These are phyloP conservation scores for Aquanectria penicillioides DNA, from an alignment of 2,329 filamentous ascomycete species.

Conservation along the genomic window DNA sequence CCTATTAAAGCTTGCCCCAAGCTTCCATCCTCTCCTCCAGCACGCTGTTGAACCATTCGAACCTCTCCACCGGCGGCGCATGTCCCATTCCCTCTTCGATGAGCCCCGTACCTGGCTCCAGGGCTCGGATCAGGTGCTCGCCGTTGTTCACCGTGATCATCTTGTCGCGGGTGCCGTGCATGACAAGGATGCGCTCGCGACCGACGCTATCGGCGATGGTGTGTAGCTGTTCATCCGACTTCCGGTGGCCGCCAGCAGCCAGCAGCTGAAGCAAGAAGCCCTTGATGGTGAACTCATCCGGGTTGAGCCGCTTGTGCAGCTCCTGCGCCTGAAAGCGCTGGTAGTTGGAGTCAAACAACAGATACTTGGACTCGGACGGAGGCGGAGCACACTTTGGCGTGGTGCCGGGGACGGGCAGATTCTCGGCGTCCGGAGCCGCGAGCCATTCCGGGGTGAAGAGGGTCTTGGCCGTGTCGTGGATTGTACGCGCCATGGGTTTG, in stretches of 20 bases:
- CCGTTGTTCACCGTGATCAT: slow-evolving; percentile 82
- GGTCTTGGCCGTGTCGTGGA: slow-evolving; percentile 71
- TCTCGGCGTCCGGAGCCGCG: slow-evolving; percentile 65
- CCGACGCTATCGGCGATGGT: slow-evolving; percentile 75
- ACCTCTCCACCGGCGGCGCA: slow-evolving; percentile 77
- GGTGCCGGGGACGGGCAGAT: slow-evolving; percentile 55
- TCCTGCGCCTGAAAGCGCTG: slow-evolving; percentile 86
- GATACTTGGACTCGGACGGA: slow-evolving; percentile 51
- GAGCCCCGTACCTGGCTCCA: slow-evolving; percentile 69
- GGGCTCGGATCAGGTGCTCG: slow-evolving; percentile 70
- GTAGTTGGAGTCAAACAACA: slow-evolving; percentile 76
- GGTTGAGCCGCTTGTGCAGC: slow-evolving; percentile 73
- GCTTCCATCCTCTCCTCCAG: slow-evolving; percentile 66
- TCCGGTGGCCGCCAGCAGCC: slow-evolving; percentile 83
- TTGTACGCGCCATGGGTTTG: slow-evolving; percentile 73
- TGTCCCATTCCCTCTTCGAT: slow-evolving; percentile 81
- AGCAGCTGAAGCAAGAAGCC: slow-evolving; percentile 82
- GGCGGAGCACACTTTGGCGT: slow-evolving; percentile 53
- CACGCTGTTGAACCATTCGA: slow-evolving; percentile 73
- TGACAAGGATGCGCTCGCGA: slow-evolving; percentile 76
- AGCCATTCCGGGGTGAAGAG: slow-evolving; percentile 76
- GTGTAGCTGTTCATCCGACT: slow-evolving; percentile 63
- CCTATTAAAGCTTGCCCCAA: slow-evolving; percentile 55
- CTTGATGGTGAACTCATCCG: slow-evolving; percentile 67
- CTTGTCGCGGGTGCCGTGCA: slow-evolving; percentile 80